phyloP scores from a whole-genome alignment of 2,329 filamentous ascomycete species.

The Exophiala calicioides region DNA sequence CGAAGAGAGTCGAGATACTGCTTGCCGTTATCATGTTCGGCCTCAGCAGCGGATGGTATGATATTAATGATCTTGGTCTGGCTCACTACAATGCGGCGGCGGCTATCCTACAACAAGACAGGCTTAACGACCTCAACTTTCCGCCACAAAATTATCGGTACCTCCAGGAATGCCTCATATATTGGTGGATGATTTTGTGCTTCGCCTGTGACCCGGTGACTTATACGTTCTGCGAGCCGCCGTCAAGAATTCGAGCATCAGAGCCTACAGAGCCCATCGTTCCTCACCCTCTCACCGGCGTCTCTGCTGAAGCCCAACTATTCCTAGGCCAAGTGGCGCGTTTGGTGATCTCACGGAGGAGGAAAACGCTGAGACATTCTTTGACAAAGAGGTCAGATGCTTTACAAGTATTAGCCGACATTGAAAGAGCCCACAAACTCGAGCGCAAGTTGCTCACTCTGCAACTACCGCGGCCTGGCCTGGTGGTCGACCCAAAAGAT shows the following conservation, averaged over 20 bases:
- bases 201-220: slow-evolving; percentile 1
- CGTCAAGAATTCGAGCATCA: not conserved
- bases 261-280: slow-evolving; percentile 1
- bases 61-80: slow-evolving; percentile 2
- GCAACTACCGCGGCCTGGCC: slow-evolving; percentile 1
- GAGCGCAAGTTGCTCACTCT: slow-evolving; percentile 5
- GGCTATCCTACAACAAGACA: not conserved
- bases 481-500: slow-evolving; percentile 5
- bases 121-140: not conserved
- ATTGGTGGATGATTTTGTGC: slow-evolving; percentile 17
- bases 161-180: slow-evolving; percentile 9
- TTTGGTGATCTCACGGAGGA: slow-evolving; percentile 6
- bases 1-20: slow-evolving; percentile 4
- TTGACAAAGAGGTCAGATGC: not conserved
- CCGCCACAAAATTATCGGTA: not conserved
- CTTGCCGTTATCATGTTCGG: slow-evolving; percentile 12
- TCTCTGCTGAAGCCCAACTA: slow-evolving; percentile 9
- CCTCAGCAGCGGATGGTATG: slow-evolving; percentile 15
- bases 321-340: slow-evolving; percentile 9
- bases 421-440: not conserved
- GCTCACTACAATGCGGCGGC: slow-evolving; percentile 11
- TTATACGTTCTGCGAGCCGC: not conserved
- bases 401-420: not conserved
- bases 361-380: not conserved
- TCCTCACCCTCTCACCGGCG: slow-evolving; percentile 11